A percentile compares a stretch with the other conserved stretches of the same genome.
phyloP scores from a whole-genome alignment of 2,329 filamentous ascomycete species.

The Penicillium sp. region DNA sequence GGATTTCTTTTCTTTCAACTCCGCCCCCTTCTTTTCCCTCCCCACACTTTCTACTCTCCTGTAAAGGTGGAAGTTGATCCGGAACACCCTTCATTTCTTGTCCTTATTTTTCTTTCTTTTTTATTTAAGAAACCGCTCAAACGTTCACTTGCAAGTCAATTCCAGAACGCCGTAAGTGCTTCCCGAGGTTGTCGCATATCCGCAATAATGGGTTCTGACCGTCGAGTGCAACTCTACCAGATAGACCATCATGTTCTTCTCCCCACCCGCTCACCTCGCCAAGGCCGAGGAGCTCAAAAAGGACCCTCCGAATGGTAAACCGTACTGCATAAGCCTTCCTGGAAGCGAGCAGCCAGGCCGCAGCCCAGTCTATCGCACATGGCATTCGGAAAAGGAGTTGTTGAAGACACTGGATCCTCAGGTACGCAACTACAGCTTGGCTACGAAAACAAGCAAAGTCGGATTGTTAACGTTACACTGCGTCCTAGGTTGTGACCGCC shows the following conservation, averaged over 20 bases:
- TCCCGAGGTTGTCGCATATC: not conserved
- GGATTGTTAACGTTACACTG: not conserved
- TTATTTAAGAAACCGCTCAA: not conserved
- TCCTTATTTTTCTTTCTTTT: not conserved
- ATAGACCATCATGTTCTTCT: constrained; percentile 37
- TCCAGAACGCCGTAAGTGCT: not conserved
- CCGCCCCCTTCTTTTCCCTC: constrained; percentile 11
- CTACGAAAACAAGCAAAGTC: not conserved
- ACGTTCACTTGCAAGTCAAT: not conserved
- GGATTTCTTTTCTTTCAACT: constrained; percentile 8
- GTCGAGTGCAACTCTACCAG: not conserved
- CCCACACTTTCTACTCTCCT: constrained; percentile 7
- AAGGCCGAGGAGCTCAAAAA: constrained; percentile 54
- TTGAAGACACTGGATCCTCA: constrained; percentile 71
- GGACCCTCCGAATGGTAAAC: constrained; percentile 70
- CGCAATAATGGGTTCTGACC: not conserved
- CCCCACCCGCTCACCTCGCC: constrained; percentile 35
- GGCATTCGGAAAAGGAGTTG: constrained; percentile 71
- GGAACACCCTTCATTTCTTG: not conserved
- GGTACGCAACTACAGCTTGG: constrained; percentile 33
- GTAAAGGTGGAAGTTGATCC: constrained; percentile 35
- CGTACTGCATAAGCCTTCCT: constrained; percentile 76
- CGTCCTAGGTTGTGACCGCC: constrained; percentile 58
- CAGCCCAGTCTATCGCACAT: constrained; percentile 79
- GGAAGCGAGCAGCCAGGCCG: constrained; percentile 73